Evolutionary conservation across 2,329 filamentous ascomycete species (phyloP).

Genomic region (Claviceps citrina): DNA sequence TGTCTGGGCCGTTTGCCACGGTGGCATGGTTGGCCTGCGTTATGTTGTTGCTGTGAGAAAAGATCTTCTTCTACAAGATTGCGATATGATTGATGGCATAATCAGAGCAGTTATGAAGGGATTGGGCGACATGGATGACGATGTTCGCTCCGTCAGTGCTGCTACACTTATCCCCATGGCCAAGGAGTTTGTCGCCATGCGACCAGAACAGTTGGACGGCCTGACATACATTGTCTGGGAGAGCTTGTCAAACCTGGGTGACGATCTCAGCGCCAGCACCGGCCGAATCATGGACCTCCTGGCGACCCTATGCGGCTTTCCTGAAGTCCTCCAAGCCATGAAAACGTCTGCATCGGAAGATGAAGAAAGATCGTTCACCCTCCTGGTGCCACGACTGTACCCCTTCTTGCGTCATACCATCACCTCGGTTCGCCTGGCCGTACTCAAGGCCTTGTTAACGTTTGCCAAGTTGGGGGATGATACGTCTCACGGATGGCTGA

Average conservation of each 20-base stretch:
- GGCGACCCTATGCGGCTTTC: conserved; percentile 88
- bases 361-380: conserved; percentile 75
- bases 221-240: conserved; percentile 96
- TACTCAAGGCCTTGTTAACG: conserved; percentile 80
- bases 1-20: conserved; percentile 90
- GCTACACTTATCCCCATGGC: conserved; percentile 95
- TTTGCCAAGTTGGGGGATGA: conserved; percentile 78
- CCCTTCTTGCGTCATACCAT: conserved; percentile 96
- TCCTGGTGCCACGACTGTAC: conserved; percentile 84
- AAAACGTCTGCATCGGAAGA: conserved; percentile 73
- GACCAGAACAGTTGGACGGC: conserved; percentile 59
- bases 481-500: conserved; percentile 77
- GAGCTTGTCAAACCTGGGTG: conserved; percentile 88
- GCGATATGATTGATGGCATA: conserved; percentile 79
- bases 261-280: conserved; percentile 92
- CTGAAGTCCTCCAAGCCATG: conserved; percentile 85
- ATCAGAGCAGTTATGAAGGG: conserved; percentile 90
- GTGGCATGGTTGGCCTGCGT: conserved; percentile 90
- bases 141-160: conserved; percentile 90
- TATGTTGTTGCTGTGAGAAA: conserved; percentile 93
- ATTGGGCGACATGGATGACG: conserved; percentile 77
- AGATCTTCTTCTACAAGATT: conserved; percentile 72
- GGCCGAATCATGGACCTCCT: conserved; percentile 97
- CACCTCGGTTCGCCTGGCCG: conserved; percentile 82
- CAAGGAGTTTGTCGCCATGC: conserved; percentile 79